These are phyloP conservation scores for Cubamyces lactineus DNA, from an alignment of 768 basidiomycete species.

Conservation along the genomic window DNA sequence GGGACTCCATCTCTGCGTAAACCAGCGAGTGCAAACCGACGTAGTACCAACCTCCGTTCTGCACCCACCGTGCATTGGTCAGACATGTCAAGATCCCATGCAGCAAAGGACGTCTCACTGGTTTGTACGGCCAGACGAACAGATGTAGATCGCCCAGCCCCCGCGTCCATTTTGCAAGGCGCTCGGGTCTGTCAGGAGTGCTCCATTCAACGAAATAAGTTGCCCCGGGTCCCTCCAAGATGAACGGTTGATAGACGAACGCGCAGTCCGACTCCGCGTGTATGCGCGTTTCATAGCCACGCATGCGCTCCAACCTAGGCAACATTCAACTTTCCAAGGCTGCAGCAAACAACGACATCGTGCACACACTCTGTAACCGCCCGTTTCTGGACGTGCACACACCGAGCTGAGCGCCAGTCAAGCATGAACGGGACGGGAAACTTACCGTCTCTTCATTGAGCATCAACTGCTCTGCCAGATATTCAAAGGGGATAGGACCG, in stretches of 20 bases:
- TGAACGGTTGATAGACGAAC: slow-evolving; percentile 59
- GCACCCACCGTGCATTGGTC: neutral
- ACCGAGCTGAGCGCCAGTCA: neutral
- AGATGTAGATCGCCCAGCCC: slow-evolving; percentile 45
- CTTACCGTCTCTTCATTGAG: slow-evolving; percentile 48
- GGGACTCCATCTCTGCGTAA: slow-evolving; percentile 4
- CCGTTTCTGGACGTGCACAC: slow-evolving; percentile 33
- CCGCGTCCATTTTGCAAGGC: slow-evolving; percentile 33
- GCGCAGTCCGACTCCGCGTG: slow-evolving; percentile 44
- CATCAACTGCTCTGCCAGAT: slow-evolving; percentile 34
- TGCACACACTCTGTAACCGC: neutral
- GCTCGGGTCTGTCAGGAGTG: slow-evolving; percentile 37
- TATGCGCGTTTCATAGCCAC: slow-evolving; percentile 46
- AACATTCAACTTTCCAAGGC: slow-evolving; percentile 31
- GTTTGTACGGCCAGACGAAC: slow-evolving; percentile 50
- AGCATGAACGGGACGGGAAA: neutral
- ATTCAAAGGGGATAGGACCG: slow-evolving; percentile 37
- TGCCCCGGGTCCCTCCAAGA: slow-evolving; percentile 49
- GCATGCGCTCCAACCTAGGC: slow-evolving; percentile 14
- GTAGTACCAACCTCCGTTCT: slow-evolving; percentile 24
- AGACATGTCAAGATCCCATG: neutral
- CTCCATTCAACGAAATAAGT: slow-evolving; percentile 61
- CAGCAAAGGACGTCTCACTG: slow-evolving; percentile 37
- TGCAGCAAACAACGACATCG: too few species aligned
- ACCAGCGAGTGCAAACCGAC: slow-evolving; percentile 17